Percentiles rank a stretch among this genome's conserved stretches.
Evolutionary conservation across 2,329 filamentous ascomycete species (phyloP).

Genomic region (Pseudonectria buxi): DNA sequence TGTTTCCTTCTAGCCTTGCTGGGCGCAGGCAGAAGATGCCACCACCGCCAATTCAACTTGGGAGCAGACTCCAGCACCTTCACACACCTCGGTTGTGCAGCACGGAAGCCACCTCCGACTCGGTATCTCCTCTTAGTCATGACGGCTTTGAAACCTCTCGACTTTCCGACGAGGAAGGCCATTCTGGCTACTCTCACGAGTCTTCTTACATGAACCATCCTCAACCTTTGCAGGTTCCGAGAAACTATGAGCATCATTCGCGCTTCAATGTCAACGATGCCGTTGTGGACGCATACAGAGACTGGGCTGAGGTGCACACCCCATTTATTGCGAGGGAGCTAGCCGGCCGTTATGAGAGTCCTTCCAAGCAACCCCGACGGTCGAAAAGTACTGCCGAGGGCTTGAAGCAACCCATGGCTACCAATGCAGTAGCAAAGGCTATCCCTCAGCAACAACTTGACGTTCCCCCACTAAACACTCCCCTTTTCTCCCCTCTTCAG

Average conservation of each 20-base stretch:
- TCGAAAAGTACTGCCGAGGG: conserved; percentile 25
- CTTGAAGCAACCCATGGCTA: conserved; percentile 7
- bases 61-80: conserved; percentile 2
- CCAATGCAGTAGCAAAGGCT: conserved; percentile 5
- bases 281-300: conserved; percentile 17
- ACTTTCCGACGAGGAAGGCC: conserved; percentile 11
- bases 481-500: conserved; percentile 36
- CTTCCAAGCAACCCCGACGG: conserved; percentile 16
- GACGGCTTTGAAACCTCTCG: conserved; percentile 4
- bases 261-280: conserved; percentile 14
- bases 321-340: conserved; percentile 13
- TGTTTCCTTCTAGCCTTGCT: conserved; percentile 18
- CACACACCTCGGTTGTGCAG: conserved; percentile 7
- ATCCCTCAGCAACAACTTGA: conserved; percentile 9
- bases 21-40: conserved; percentile 23
- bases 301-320: conserved; percentile 19
- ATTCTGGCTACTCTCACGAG: conserved; percentile 21
- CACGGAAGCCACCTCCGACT: conserved; percentile 13
- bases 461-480: conserved; percentile 13
- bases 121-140: conserved; percentile 23
- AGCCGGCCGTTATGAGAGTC: conserved; percentile 6
- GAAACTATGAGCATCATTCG: conserved; percentile 10
- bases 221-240: conserved; percentile 14
- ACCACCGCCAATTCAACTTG: conserved; percentile 22
- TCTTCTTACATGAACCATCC: conserved; percentile 10